These are phyloP conservation scores for Fusarium floridanum DNA, from an alignment of 2,329 filamentous ascomycete genomes.

Conservation along the genomic window DNA sequence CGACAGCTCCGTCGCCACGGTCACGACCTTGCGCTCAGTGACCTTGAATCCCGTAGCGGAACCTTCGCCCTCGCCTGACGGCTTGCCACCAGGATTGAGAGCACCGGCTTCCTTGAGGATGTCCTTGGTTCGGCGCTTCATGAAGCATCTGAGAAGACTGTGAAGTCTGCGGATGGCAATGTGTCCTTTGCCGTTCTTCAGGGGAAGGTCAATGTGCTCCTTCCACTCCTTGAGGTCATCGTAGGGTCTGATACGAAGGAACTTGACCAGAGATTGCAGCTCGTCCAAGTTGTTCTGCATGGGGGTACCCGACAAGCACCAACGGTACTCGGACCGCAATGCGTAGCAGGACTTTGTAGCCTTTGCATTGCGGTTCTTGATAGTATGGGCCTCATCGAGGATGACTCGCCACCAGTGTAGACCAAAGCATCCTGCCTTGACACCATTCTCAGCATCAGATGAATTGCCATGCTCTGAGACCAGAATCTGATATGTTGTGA, in stretches of 20 bases:
- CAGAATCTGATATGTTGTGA: slow-evolving; percentile 96
- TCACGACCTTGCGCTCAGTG: slow-evolving; percentile 89
- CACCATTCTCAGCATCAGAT: slow-evolving; percentile 68
- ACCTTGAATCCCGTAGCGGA: slow-evolving; percentile 84
- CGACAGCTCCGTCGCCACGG: slow-evolving; percentile 82
- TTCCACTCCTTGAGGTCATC: slow-evolving; percentile 90
- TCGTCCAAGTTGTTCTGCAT: slow-evolving; percentile 99
- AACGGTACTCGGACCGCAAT: slow-evolving; percentile 86
- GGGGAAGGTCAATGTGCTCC: slow-evolving; percentile 87
- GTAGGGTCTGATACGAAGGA: slow-evolving; percentile 92
- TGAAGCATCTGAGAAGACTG: slow-evolving; percentile 88
- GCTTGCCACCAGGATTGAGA: slow-evolving; percentile 80
- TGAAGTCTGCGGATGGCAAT: slow-evolving; percentile 90
- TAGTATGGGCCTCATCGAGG: slow-evolving; percentile 95
- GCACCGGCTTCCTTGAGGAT: slow-evolving; percentile 92
- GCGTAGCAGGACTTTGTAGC: slow-evolving; percentile 92
- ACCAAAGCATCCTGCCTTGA: slow-evolving; percentile 87
- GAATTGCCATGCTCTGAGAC: slow-evolving; percentile 88
- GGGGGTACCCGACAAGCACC: slow-evolving; percentile 96
- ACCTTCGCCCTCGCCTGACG: slow-evolving; percentile 61
- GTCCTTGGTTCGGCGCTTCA: slow-evolving; percentile 98
- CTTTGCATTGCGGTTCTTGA: slow-evolving; percentile 98
- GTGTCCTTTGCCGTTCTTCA: slow-evolving; percentile 91
- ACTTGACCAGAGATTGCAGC: slow-evolving; percentile 91
- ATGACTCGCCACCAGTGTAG: slow-evolving; percentile 96